These are phyloP conservation scores for Paracamarosporium sp. DNA, from an alignment of 2,329 filamentous ascomycete species.

Conservation along the genomic window DNA sequence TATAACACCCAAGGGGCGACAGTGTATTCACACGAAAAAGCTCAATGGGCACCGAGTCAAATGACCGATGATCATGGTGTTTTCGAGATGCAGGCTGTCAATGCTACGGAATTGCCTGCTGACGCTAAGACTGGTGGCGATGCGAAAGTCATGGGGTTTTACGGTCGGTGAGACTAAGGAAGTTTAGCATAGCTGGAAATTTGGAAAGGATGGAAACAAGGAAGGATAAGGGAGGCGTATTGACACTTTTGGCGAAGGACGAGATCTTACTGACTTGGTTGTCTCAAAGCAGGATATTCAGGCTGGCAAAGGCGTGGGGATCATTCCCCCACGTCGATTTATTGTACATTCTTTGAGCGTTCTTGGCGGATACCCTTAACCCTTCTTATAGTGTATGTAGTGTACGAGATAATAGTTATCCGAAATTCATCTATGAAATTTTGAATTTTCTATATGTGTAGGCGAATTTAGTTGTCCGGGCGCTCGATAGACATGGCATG, in stretches of 20 bases:
- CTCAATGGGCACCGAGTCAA: not conserved
- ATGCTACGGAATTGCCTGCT: not conserved
- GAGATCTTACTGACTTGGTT: not conserved
- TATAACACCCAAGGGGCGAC: not conserved
- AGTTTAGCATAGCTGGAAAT: not conserved
- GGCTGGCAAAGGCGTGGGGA: no score
- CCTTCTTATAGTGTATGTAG: not conserved
- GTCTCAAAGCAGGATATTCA: not conserved
- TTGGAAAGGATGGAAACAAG: not conserved
- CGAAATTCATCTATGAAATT: not conserved
- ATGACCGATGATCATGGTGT: constrained; percentile 2
- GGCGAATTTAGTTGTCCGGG: no score
- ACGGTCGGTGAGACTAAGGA: not conserved
- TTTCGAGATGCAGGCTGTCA: constrained; percentile 9
- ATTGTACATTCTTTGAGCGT: not conserved
- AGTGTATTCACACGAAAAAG: constrained; percentile 7
- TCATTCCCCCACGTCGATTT: not conserved
- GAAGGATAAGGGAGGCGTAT: not conserved
- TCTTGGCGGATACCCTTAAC: constrained; percentile 2
- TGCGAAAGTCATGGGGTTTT: not conserved
- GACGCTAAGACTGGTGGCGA: not conserved
- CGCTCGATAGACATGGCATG: not conserved
- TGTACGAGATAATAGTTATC: not conserved
- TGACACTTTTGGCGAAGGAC: no score
- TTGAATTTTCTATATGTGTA: not conserved